Evolutionary conservation across 2,329 filamentous ascomycete species (phyloP).

Genomic region (Neonectria faginata): DNA sequence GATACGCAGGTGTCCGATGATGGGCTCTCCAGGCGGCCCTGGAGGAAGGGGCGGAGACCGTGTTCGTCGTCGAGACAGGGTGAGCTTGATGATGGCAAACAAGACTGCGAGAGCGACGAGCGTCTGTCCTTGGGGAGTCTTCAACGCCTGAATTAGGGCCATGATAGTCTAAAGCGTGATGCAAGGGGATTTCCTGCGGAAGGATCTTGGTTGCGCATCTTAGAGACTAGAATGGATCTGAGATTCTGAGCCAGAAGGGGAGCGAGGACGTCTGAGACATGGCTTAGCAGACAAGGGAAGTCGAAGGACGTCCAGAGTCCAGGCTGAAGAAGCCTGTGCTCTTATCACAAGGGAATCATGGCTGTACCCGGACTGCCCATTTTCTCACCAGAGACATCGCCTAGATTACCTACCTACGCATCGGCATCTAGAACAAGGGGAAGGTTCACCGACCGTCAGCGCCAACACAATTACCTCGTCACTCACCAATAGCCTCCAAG

Average conservation of each 20-base stretch:
- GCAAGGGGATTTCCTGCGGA: background rate
- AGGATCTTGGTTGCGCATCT: background rate
- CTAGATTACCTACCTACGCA: background rate
- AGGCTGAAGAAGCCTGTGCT: background rate
- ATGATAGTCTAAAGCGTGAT: conserved; percentile 8
- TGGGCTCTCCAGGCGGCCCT: conserved; percentile 49
- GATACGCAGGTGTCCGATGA: conserved; percentile 59
- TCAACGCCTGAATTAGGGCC: conserved; percentile 14
- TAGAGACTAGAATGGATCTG: background rate
- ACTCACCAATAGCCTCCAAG: background rate
- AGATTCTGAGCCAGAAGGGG: background rate
- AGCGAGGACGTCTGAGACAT: background rate
- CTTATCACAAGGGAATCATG: background rate
- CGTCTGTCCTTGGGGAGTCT: conserved; percentile 13
- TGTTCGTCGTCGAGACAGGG: conserved; percentile 3
- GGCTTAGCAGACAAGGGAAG: background rate
- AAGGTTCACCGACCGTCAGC: background rate
- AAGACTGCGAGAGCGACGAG: conserved; percentile 15
- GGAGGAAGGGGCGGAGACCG: conserved; percentile 44
- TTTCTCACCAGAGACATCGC: background rate
- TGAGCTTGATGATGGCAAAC: conserved; percentile 20
- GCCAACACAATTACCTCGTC: background rate
- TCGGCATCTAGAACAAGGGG: background rate
- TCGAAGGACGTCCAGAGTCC: background rate
- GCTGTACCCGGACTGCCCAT: background rate